phyloP scores from a whole-genome alignment of 495 filamentous ascomycete genomes.

The Ramalina peruviana region DNA sequence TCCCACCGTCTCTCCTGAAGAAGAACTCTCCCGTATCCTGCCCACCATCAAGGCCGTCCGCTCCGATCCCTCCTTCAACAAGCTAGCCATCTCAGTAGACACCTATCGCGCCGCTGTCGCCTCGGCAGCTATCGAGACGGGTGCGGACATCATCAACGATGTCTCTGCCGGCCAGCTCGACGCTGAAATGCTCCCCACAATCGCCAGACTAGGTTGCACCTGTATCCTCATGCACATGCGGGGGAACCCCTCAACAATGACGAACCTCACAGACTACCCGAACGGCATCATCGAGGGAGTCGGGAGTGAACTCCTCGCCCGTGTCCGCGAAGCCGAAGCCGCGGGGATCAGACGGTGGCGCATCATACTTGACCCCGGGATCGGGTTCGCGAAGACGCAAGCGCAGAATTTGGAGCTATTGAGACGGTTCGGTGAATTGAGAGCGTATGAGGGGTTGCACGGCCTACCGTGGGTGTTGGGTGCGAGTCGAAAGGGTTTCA shows the following conservation, averaged over 20 bases:
- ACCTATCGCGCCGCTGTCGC: slow-evolving; percentile 85
- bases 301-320: slow-evolving; percentile 49
- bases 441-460: slow-evolving; percentile 46
- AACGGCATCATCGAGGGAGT: slow-evolving; percentile 59
- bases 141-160: slow-evolving; percentile 92
- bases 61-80: slow-evolving; percentile 39
- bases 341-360: slow-evolving; percentile 85
- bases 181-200: slow-evolving; percentile 65
- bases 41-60: slow-evolving; percentile 65
- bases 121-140: slow-evolving; percentile 61
- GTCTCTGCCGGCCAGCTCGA: slow-evolving; percentile 75
- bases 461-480: slow-evolving; percentile 84
- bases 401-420: slow-evolving; percentile 72
- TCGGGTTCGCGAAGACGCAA: slow-evolving; percentile 81
- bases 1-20: slow-evolving; percentile 44
- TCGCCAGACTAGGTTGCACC: slow-evolving; percentile 65
- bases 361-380: slow-evolving; percentile 84
- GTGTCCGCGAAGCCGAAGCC: slow-evolving; percentile 62
- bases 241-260: slow-evolving; percentile 78
- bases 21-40: slow-evolving; percentile 67
- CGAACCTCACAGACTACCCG: slow-evolving; percentile 51
- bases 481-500: slow-evolving; percentile 78
- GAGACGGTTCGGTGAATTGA: slow-evolving; percentile 46
- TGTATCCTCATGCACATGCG: slow-evolving; percentile 94
- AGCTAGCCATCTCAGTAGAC: slow-evolving; percentile 69